Percentiles rank a stretch among this genome's conserved stretches.
These are phyloP conservation scores for Dunaliella primolecta DNA, from an alignment of 139 green algal species.

Conservation along the genomic window DNA sequence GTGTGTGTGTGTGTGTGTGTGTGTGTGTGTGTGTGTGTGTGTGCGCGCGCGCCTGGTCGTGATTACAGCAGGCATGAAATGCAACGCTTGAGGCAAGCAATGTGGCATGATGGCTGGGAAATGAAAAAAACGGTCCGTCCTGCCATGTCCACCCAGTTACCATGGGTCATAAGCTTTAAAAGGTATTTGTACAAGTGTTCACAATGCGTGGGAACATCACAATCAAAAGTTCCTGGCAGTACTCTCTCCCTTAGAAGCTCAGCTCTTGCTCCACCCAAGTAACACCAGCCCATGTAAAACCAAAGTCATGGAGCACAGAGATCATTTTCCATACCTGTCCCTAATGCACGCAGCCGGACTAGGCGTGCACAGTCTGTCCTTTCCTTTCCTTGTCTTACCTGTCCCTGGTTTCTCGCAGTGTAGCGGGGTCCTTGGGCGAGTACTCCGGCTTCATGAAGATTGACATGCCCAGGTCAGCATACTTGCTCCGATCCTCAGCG, in stretches of 20 bases:
- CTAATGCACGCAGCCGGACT: background rate
- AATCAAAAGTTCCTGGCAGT: background rate
- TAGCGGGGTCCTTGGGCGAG: conserved; percentile 59
- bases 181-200: no score
- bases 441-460: conserved; percentile 64
- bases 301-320: background rate
- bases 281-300: background rate
- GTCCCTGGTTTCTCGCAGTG: conserved; percentile 31
- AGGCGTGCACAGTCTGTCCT: background rate
- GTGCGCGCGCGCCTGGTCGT: background rate
- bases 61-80: no score
- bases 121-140: no score
- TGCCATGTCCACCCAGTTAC: background rate
- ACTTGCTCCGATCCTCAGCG: conserved; percentile 41
- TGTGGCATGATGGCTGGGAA: no score
- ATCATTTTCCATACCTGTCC: no score
- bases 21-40: background rate
- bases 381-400: background rate
- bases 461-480: conserved; percentile 65
- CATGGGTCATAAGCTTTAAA: background rate
- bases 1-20: background rate
- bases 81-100: no score
- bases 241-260: background rate
- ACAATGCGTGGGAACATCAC: background rate
- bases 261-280: background rate